A percentile compares a stretch with the other conserved stretches of the same genome.
phyloP scores from a whole-genome alignment of 2,329 filamentous ascomycete genomes.

The Cercospora sp. region DNA sequence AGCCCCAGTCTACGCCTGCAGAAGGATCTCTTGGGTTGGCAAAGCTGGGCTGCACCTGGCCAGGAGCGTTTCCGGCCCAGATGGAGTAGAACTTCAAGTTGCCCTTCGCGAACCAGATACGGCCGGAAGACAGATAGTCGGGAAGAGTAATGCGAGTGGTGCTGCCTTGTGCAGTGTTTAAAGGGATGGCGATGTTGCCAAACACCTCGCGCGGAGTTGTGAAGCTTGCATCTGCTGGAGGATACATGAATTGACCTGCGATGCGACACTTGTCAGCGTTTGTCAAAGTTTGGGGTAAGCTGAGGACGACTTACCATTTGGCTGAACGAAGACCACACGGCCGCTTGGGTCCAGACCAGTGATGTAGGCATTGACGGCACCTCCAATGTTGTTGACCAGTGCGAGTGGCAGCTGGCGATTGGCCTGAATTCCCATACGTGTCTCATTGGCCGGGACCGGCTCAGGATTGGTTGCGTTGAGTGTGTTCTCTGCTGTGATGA shows the following conservation, averaged over 20 bases:
- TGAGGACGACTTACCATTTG: conserved; percentile 34
- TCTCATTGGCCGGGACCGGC: conserved; percentile 15
- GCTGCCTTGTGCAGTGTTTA: conserved; percentile 38
- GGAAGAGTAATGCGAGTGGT: conserved; percentile 51
- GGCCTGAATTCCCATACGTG: conserved; percentile 8
- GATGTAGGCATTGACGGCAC: conserved; percentile 49
- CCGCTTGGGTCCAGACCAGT: conserved; percentile 46
- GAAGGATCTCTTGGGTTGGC: conserved; percentile 43
- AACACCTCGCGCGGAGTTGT: conserved; percentile 41
- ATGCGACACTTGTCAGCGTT: background rate
- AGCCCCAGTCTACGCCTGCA: conserved; percentile 45
- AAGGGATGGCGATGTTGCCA: conserved; percentile 45
- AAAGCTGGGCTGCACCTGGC: conserved; percentile 53
- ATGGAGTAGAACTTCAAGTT: conserved; percentile 48
- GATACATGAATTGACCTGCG: conserved; percentile 44
- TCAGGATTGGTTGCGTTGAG: conserved; percentile 21
- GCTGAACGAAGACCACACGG: conserved; percentile 47
- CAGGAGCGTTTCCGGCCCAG: conserved; percentile 34
- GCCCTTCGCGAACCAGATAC: conserved; percentile 51
- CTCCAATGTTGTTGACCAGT: conserved; percentile 49
- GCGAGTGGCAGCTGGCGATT: conserved; percentile 27
- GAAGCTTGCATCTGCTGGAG: conserved; percentile 38
- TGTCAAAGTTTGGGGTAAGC: too few relatives aligned
- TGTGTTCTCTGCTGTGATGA: conserved; percentile 21
- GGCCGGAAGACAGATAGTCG: conserved; percentile 44